Percentiles rank a stretch among this genome's conserved stretches.
phyloP scores from a whole-genome alignment of 192 early-diverging fungal species.

The Coemansia sp. region DNA sequence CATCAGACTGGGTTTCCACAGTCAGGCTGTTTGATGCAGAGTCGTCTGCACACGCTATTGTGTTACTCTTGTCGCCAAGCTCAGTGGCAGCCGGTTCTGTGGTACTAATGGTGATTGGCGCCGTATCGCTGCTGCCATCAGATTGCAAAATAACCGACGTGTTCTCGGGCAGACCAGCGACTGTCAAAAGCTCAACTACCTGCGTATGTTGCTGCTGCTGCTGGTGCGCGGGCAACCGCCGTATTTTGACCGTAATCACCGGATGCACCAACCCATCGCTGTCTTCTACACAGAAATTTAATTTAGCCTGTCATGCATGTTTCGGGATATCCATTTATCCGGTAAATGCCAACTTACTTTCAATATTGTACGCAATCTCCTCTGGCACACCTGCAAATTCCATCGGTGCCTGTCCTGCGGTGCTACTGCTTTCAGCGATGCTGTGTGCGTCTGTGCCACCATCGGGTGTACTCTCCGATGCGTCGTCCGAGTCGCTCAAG shows the following conservation, averaged over 20 bases:
- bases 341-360: conserved; percentile 28
- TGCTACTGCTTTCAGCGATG: background rate
- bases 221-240: conserved; percentile 8
- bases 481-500: conserved; percentile 8
- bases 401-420: background rate
- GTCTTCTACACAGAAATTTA: conserved; percentile 32
- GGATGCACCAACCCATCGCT: conserved; percentile 46
- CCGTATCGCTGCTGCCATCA: background rate
- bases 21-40: conserved; percentile 7
- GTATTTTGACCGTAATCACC: conserved; percentile 42
- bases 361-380: conserved; percentile 43
- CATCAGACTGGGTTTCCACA: conserved; percentile 15
- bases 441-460: background rate
- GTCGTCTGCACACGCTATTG: background rate
- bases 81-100: background rate
- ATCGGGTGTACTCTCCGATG: background rate
- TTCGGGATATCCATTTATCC: background rate
- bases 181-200: background rate
- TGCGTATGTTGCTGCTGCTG: background rate
- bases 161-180: conserved; percentile 13
- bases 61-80: background rate
- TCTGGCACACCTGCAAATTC: conserved; percentile 12
- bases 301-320: background rate
- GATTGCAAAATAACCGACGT: conserved; percentile 20
- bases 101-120: too few relatives aligned